phyloP scores from a whole-genome alignment of 352 stramenopile species.

The Globisporangium okanoganense region DNA sequence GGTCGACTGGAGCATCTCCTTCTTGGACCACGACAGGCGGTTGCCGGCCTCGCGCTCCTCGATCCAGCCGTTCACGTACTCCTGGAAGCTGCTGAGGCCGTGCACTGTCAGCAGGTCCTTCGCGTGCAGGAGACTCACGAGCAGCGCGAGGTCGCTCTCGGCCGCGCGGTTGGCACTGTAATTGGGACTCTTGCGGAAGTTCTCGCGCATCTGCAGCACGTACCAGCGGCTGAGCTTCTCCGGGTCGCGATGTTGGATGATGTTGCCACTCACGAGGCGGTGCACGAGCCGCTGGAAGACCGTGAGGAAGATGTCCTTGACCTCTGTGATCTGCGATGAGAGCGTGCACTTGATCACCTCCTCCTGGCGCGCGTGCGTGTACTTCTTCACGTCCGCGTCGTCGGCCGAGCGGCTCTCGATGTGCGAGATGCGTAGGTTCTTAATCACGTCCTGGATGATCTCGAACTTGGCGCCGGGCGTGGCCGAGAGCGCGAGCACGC shows the following conservation, averaged over 20 bases:
- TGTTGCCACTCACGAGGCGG: conserved; percentile 44
- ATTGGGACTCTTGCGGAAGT: conserved; percentile 59
- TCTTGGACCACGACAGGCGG: conserved; percentile 76
- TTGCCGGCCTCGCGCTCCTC: conserved; percentile 40
- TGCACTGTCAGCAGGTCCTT: conserved; percentile 77
- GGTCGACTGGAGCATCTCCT: conserved; percentile 61
- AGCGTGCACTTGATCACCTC: conserved; percentile 79
- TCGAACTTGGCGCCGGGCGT: conserved; percentile 96
- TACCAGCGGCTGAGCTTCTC: conserved; percentile 79
- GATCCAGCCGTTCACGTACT: conserved; percentile 59
- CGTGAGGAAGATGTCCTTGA: conserved; percentile 62
- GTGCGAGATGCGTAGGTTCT: conserved; percentile 92
- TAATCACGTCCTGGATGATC: conserved; percentile 94
- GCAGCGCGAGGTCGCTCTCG: conserved; percentile 71
- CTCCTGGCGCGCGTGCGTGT: conserved; percentile 79
- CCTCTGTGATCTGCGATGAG: conserved; percentile 49
- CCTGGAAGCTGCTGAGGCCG: conserved; percentile 67
- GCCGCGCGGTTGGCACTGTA: conserved; percentile 66
- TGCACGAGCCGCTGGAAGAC: conserved; percentile 63
- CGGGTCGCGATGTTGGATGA: conserved; percentile 65
- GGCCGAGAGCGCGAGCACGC: conserved; percentile 94
- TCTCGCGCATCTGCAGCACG: conserved; percentile 71
- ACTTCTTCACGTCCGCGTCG: conserved; percentile 92
- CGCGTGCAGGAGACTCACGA: conserved; percentile 72
- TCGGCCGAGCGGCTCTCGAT: conserved; percentile 95